A percentile compares a stretch with the other conserved stretches of the same genome.
Conservation (phyloP, 1,139 yeast species). For the Magnusiomyces suaveolens region DNA sequence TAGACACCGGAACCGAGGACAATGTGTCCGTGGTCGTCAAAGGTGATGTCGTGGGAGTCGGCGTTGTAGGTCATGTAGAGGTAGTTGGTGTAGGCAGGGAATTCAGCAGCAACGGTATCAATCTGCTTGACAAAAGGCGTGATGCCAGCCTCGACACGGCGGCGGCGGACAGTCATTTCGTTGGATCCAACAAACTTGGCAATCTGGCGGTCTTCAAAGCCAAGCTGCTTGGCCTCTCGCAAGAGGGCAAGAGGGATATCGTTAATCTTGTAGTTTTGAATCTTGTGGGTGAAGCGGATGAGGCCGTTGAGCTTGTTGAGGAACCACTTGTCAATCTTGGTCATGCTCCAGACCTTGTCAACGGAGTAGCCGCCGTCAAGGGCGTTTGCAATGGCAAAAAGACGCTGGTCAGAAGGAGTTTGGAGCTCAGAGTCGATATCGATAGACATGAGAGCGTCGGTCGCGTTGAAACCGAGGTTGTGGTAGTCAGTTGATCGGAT, state of each 20-base stretch:
- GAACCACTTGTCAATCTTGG: conserved; percentile 96
- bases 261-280: conserved; percentile 74
- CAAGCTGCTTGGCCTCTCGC: conserved; percentile 77
- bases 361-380: conserved; percentile 85
- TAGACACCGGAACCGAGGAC: conserved; percentile 91
- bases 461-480: conserved; percentile 86
- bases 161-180: conserved; percentile 86
- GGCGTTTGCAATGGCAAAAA: conserved; percentile 98
- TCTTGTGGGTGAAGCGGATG: too few species aligned
- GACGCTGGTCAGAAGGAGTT: conserved; percentile 94
- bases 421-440: conserved; percentile 70
- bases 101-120: conserved; percentile 98
- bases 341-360: conserved; percentile 82
- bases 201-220: conserved; percentile 94
- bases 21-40: conserved; percentile 81
- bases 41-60: conserved; percentile 72
- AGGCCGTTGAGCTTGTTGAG: conserved; percentile 82
- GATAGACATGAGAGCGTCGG: conserved; percentile 60
- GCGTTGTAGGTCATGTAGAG: conserved; percentile 94
- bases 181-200: conserved; percentile 84
- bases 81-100: conserved; percentile 95
- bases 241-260: conserved; percentile 55
- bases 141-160: conserved; percentile 80
- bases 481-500: conserved; percentile 94
- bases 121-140: conserved; percentile 93